phyloP scores from a whole-genome alignment of 805 yeast species.

The Barnettozyma pratensis region DNA sequence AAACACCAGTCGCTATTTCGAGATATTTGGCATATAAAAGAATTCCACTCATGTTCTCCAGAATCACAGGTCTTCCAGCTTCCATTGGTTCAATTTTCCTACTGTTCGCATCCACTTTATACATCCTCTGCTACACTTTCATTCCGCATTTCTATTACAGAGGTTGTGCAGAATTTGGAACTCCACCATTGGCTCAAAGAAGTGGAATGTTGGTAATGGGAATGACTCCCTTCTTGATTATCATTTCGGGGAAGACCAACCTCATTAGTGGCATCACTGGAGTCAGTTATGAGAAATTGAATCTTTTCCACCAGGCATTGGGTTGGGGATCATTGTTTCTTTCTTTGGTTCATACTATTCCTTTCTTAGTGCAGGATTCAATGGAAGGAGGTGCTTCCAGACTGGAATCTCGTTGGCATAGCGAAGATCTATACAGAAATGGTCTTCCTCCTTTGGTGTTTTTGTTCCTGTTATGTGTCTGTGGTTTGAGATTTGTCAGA shows the following conservation, averaged over 20 bases:
- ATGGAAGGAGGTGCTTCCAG: slow-evolving; percentile 43
- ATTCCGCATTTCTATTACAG: slow-evolving; percentile 48
- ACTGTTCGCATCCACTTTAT: slow-evolving; percentile 30
- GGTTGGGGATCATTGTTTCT: slow-evolving; percentile 40
- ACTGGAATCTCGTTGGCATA: slow-evolving; percentile 21
- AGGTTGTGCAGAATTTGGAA: slow-evolving; percentile 49
- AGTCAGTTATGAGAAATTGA: slow-evolving; percentile 49
- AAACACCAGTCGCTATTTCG: slow-evolving; percentile 26
- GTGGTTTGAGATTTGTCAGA: slow-evolving; percentile 38
- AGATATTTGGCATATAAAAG: slow-evolving; percentile 30
- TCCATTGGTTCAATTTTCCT: slow-evolving; percentile 32
- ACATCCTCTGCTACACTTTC: slow-evolving; percentile 28
- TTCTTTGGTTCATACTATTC: slow-evolving; percentile 44
- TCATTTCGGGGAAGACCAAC: slow-evolving; percentile 49
- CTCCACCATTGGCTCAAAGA: slow-evolving; percentile 53
- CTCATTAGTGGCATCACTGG: slow-evolving; percentile 46
- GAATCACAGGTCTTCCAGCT: slow-evolving; percentile 33
- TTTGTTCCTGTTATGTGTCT: slow-evolving; percentile 37
- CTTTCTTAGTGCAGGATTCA: slow-evolving; percentile 40
- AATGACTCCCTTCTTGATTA: slow-evolving; percentile 43
- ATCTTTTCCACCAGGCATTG: slow-evolving; percentile 39
- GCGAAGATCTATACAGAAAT: slow-evolving; percentile 25
- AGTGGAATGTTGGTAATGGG: slow-evolving; percentile 48
- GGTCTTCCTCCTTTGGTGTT: slow-evolving; percentile 48
- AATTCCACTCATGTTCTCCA: slow-evolving; percentile 27